Base-by-base conservation (phyloP, 2,329 filamentous ascomycete species). In the Cladophialophora bantiana region DNA sequence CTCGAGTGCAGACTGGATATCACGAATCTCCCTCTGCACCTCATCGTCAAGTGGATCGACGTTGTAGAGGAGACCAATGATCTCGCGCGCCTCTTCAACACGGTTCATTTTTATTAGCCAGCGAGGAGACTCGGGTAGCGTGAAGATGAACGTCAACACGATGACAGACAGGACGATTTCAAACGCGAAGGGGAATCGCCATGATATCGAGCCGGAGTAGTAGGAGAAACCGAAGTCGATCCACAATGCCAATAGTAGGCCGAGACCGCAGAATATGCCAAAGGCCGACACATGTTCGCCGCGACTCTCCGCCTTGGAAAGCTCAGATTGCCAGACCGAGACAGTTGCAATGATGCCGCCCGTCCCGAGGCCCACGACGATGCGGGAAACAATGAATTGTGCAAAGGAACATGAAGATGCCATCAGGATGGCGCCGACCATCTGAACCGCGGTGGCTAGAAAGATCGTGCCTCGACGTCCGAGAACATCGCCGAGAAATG, bases 161-260 rank as follows among this genome's bases (percentile, higher is more conserved):
- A 62, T 56, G 50, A 71, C 68, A 6, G 75, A 71, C 73, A 83
- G 84, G 45, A 84, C 68, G 65, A 84, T 79, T 48, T 85, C 83
- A 31, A 85, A 76, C 0, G 81, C 81, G 13, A 66, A 15, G 0
- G 82, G 81, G 2, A 83, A 74, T 38, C 82, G 71, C 82, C 82
- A 84, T 0, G 79, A 75, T 7, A 83, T 73, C 0, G 77, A 68
- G 4, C 81, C 80, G 3, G 69, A 72, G 1, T 78, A 70, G 69
- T 81, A 85, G 10, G 78, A 81, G 63, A 85, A 79, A 1, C 83
- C 83, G 64, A 81, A 85, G 9, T 79, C 84, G 9, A 85, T 77
- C 82, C 84, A 86, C 53, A 84, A 83, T 5, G 79, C 80, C 1
- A 85, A 53, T 0, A 74, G 78, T 64, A 84, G 84, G 2, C 84